Conservation (phyloP, 2,329 filamentous ascomycete species). For the Verruconis gallopava region DNA sequence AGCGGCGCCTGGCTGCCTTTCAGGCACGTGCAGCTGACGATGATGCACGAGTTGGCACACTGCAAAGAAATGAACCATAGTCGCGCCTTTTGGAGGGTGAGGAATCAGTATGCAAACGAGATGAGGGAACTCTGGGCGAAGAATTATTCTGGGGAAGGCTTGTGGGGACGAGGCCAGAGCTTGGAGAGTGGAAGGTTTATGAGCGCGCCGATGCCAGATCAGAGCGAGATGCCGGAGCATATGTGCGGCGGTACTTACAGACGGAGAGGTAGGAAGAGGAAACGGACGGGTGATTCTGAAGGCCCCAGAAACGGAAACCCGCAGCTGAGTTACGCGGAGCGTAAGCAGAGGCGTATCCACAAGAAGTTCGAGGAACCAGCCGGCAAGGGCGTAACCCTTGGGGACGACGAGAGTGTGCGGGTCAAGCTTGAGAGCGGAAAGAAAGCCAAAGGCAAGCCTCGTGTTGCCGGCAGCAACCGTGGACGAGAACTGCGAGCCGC, state of each 20-base stretch:
- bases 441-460: conserved; percentile 47
- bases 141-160: conserved; percentile 64
- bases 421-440: conserved; percentile 54
- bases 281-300: conserved; percentile 38
- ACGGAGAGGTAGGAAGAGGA: conserved; percentile 40
- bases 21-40: conserved; percentile 79
- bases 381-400: conserved; percentile 40
- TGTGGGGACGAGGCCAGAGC: conserved; percentile 64
- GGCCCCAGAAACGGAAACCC: conserved; percentile 28
- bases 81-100: conserved; percentile 64
- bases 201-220: conserved; percentile 19
- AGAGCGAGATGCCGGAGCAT: conserved; percentile 52
- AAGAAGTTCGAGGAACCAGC: conserved; percentile 68
- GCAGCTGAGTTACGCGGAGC: conserved; percentile 53
- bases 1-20: conserved; percentile 62
- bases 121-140: conserved; percentile 58
- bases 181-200: conserved; percentile 39
- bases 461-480: conserved; percentile 60
- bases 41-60: conserved; percentile 86
- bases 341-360: conserved; percentile 56
- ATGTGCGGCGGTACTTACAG: conserved; percentile 72
- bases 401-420: conserved; percentile 54
- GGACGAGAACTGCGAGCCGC: conserved; percentile 65
- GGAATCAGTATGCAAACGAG: conserved; percentile 58
- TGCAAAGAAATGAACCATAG: conserved; percentile 90